A percentile compares a stretch with the other conserved stretches of the same genome.
These are phyloP conservation scores for Sclerospora graminicola DNA, from an alignment of 352 stramenopile genomes.

Conservation along the genomic window DNA sequence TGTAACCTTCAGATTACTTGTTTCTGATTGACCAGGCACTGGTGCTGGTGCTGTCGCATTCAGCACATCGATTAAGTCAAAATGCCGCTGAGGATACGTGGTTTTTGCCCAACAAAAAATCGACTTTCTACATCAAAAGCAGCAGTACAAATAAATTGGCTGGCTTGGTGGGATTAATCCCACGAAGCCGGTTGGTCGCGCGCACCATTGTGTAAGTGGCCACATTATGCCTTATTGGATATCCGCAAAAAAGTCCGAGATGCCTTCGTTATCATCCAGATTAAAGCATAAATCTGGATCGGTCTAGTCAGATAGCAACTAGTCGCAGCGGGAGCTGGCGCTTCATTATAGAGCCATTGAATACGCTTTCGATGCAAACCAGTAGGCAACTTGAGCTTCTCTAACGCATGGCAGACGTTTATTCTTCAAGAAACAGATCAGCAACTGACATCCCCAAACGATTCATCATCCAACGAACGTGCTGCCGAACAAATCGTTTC, in stretches of 20 bases:
- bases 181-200: no score
- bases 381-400: slow-evolving; percentile 41
- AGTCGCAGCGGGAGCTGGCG: slow-evolving; percentile 3
- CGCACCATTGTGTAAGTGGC: slow-evolving; percentile 1
- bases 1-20: no score
- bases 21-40: no score
- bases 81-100: slow-evolving; percentile 26
- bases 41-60: no score
- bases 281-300: slow-evolving; percentile 87
- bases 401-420: slow-evolving; percentile 44
- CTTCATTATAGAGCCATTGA: slow-evolving; percentile 65
- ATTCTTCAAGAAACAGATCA: no score
- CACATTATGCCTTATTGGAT: slow-evolving; percentile 31
- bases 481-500: no score
- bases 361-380: slow-evolving; percentile 62
- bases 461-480: no score
- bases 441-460: no score
- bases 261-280: slow-evolving; percentile 76
- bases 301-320: slow-evolving; percentile 50
- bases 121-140: slow-evolving; percentile 16
- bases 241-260: slow-evolving; percentile 82
- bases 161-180: no score
- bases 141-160: no score
- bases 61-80: slow-evolving; percentile 38
- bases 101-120: slow-evolving; percentile 21